Percentiles rank a stretch among this genome's conserved stretches.
Evolutionary conservation across 2,329 filamentous ascomycete species (phyloP).

Genomic region (Aspergillus brunneoviolaceus): DNA sequence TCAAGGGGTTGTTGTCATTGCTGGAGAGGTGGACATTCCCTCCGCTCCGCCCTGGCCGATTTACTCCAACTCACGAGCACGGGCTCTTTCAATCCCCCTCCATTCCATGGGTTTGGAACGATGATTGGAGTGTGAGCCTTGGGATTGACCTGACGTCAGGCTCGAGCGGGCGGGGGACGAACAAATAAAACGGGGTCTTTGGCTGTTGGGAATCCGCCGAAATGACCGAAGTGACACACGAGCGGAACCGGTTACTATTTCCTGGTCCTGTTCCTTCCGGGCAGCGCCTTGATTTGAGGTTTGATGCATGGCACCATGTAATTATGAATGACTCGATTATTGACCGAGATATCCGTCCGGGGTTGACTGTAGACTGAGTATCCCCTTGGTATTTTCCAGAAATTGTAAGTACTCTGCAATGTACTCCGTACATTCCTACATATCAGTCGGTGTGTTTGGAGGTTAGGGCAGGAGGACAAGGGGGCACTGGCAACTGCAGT

Average conservation of each 20-base stretch:
- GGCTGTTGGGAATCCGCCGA: neutral
- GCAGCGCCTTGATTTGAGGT: too few species aligned
- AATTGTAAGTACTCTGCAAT: too few species aligned
- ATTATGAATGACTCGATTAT: too few species aligned
- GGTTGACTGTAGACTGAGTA: too few species aligned
- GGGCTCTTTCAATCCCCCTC: neutral
- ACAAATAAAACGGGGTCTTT: neutral
- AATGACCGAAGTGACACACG: neutral
- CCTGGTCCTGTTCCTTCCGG: neutral
- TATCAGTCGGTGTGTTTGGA: too few species aligned
- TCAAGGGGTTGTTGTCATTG: neutral
- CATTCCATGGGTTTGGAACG: neutral
- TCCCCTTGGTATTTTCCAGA: too few species aligned
- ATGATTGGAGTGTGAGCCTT: neutral
- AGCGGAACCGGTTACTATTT: neutral
- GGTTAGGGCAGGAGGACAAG: too few species aligned
- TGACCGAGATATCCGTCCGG: too few species aligned
- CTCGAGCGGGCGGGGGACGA: neutral
- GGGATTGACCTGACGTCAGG: neutral
- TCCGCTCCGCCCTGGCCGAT: neutral
- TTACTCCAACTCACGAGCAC: neutral
- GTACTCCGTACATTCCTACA: too few species aligned
- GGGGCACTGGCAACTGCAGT: too few species aligned
- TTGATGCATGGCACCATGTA: neutral
- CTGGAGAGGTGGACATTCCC: neutral